Evolutionary conservation across 345 rosid species (phyloP), one percentile per base, ranked within the genome.

Genomic region (Brassica cretica): DNA sequence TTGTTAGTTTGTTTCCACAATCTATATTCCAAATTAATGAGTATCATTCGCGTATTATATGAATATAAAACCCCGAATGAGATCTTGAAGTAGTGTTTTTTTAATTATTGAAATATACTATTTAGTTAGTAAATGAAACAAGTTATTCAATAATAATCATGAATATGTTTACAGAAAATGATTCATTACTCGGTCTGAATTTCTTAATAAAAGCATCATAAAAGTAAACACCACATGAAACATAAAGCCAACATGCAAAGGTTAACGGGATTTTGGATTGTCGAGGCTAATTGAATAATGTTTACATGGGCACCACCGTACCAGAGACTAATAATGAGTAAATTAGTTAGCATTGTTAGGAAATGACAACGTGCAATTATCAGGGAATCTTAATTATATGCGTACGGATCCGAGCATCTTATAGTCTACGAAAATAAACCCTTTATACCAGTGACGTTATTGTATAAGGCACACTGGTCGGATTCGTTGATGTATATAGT

Each of bases 331-430:
- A 19, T 7, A 30, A 4, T 30, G 21, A 5, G 59, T 1, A 53
- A 15, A 15, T 53, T 15, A 15, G 21, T 53, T 1, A 53, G 4
- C 59, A 16, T 63, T 73, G 49, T 19, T 51, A 21, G 1, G 24
- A 32, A 21, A 60, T 74, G 55, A n/a, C 39, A 74, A 33, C 55
- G 71, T 55, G 59, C 78, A 53, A 6, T 53, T 65, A 53, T 65
- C 64, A 53, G 49, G 10, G 64, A 64, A 74, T 64, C 66, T 63
- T 73, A 64, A 24, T 35, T 55, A 55, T 65, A 35, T 66, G 27
- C n/a, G 78, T 75, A 66, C 72, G 78, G 72, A 66, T 75, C 44
- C 15, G 11, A 56, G 30, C 24, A 41, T 53, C 55, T 51, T 51
- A 49, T 49, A 73, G 10, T 32, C 24, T 18, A 5, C 0, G 18